A percentile compares a stretch with the other conserved stretches of the same genome.
These are phyloP conservation scores for Ilex aquifolium DNA, from an alignment of 257 asterid genomes.

Conservation along the genomic window DNA sequence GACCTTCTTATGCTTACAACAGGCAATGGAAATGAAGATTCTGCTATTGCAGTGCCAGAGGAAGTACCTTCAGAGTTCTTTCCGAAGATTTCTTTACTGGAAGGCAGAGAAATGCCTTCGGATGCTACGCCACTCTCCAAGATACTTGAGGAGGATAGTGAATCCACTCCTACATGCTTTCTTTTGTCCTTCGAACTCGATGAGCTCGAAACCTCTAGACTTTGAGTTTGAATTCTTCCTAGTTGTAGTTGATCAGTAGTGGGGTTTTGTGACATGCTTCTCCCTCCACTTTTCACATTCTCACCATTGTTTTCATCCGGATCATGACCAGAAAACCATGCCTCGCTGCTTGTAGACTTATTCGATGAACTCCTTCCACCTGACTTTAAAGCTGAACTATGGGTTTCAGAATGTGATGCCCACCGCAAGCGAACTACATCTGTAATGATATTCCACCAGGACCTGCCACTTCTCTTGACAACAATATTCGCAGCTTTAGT, in stretches of 20 bases:
- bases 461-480: slow-evolving; percentile 62
- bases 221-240: slow-evolving; percentile 24
- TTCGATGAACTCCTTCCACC: slow-evolving; percentile 59
- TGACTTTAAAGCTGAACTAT: slow-evolving; percentile 45
- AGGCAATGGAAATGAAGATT: slow-evolving; percentile 30
- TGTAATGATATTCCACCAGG: slow-evolving; percentile 64
- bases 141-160: slow-evolving; percentile 18
- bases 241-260: slow-evolving; percentile 29
- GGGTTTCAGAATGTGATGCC: slow-evolving; percentile 53
- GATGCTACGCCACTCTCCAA: background rate
- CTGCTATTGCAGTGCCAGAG: slow-evolving; percentile 20
- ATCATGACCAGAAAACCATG: slow-evolving; percentile 83
- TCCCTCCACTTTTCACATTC: slow-evolving; percentile 25
- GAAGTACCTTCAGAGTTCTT: slow-evolving; percentile 18
- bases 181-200: slow-evolving; percentile 33
- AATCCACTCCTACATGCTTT: slow-evolving; percentile 27
- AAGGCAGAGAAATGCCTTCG: slow-evolving; percentile 22
- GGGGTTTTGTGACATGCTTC: slow-evolving; percentile 19
- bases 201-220: slow-evolving; percentile 34
- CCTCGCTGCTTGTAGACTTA: slow-evolving; percentile 59
- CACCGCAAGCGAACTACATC: slow-evolving; percentile 63
- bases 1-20: slow-evolving; percentile 36
- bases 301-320: slow-evolving; percentile 53
- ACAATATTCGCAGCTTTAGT: slow-evolving; percentile 11
- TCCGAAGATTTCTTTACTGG: slow-evolving; percentile 30